Evolutionary conservation across 139 green algal genomes (phyloP).

Genomic region (Yamagishiella unicocca): DNA sequence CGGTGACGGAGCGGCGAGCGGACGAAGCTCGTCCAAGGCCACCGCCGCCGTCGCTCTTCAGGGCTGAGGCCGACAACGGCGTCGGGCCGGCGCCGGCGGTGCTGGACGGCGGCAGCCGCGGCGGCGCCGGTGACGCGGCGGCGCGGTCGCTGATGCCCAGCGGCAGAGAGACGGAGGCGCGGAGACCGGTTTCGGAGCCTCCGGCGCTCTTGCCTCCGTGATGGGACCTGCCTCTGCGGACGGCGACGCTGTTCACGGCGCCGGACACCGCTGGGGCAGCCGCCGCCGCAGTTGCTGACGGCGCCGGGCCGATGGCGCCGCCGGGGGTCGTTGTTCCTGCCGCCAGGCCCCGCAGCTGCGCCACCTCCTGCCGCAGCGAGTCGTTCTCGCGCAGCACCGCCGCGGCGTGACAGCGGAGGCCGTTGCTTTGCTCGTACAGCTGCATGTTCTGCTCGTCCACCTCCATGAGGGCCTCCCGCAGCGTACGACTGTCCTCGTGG

Average conservation of each 20-base stretch:
- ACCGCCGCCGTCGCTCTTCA: neutral
- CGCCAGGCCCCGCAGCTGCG: neutral
- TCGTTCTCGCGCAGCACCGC: constrained; percentile 20
- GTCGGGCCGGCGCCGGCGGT: neutral
- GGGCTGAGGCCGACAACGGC: neutral
- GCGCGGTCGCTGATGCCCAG: neutral
- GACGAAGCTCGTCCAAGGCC: neutral
- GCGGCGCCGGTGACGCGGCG: neutral
- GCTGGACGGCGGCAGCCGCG: neutral
- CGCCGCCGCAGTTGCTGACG: neutral
- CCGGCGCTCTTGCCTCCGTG: neutral
- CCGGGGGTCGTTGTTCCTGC: neutral
- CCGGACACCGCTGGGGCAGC: neutral
- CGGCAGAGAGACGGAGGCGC: neutral
- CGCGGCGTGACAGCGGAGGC: constrained; percentile 21
- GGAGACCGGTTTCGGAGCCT: neutral
- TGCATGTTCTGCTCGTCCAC: neutral
- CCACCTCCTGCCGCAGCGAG: constrained; percentile 1
- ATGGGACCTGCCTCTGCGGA: neutral
- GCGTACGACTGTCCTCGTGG: constrained; percentile 10
- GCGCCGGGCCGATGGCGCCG: neutral
- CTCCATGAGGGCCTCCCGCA: constrained; percentile 11
- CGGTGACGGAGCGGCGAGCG: neutral
- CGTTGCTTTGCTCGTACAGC: neutral
- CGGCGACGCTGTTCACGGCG: neutral